Percentiles rank a stretch among this genome's conserved stretches.
Conservation (phyloP, 306 rosid genomes). For the Pachyrhizus erosus region DNA sequence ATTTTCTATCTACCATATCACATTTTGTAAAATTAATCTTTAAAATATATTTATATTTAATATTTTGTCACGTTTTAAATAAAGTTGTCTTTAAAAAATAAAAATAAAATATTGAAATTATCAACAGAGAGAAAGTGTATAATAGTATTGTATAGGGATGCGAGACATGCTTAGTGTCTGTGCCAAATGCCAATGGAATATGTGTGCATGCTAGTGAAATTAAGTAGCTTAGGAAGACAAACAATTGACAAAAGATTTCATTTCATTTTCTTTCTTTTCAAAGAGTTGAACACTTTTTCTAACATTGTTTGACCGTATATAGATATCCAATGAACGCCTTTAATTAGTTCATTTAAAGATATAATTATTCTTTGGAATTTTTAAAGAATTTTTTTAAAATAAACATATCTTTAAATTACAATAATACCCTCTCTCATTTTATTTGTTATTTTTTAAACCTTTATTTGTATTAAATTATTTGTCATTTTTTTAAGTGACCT, state of each 20-base stretch:
- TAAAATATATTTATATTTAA: too few relatives aligned
- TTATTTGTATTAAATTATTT: too few relatives aligned
- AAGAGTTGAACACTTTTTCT: not conserved
- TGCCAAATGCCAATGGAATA: not conserved
- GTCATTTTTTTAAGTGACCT: too few relatives aligned
- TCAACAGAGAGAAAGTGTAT: not conserved
- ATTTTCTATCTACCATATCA: too few relatives aligned
- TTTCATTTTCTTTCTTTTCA: not conserved
- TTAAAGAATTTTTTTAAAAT: not conserved
- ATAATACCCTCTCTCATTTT: not conserved
- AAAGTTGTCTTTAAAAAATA: too few relatives aligned
- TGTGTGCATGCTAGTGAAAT: not conserved
- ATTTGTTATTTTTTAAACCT: too few relatives aligned
- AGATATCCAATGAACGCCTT: not conserved
- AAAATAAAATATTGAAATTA: too few relatives aligned
- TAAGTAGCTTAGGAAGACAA: not conserved
- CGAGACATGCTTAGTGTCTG: not conserved
- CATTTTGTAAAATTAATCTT: too few relatives aligned
- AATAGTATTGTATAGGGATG: not conserved
- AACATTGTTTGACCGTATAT: not conserved
- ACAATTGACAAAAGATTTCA: not conserved
- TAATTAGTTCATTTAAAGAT: not conserved
- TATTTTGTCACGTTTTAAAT: too few relatives aligned
- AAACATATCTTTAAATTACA: too few relatives aligned
- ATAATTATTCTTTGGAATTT: not conserved